These are phyloP conservation scores for Hippophae gyantsensis DNA, from an alignment of 306 rosid genomes.

Conservation along the genomic window DNA sequence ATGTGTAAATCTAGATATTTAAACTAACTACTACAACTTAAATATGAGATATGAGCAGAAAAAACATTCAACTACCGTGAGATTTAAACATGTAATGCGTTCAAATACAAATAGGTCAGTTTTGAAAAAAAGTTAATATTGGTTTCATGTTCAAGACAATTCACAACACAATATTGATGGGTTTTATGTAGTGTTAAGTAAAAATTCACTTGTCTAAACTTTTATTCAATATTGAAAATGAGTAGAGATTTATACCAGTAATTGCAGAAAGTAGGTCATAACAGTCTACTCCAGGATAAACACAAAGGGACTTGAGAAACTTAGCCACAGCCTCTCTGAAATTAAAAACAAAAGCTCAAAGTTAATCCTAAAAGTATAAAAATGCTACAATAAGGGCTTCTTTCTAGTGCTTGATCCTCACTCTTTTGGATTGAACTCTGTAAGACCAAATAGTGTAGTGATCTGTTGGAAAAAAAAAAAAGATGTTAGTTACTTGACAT, in stretches of 20 bases:
- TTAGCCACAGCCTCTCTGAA: constrained; percentile 32
- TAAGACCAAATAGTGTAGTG: constrained; percentile 37
- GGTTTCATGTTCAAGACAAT: no score
- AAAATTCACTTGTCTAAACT: no score
- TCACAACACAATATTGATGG: no score
- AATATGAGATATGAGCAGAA: no score
- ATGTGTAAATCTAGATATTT: no score
- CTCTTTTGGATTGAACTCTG: constrained; percentile 72
- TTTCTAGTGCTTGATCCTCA: constrained; percentile 17
- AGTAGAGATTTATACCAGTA: constrained; percentile 34
- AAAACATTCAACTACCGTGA: no score
- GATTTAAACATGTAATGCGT: no score
- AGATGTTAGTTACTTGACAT: neutral
- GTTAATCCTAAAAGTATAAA: neutral
- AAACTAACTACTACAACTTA: neutral
- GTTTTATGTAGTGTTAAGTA: no score
- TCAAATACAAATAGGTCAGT: no score
- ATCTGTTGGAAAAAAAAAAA: constrained; percentile 33
- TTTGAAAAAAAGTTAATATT: no score
- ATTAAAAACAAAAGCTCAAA: constrained; percentile 9
- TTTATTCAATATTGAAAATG: neutral
- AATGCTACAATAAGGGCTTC: neutral
- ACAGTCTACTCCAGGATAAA: constrained; percentile 47
- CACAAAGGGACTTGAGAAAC: constrained; percentile 41
- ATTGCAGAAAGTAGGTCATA: constrained; percentile 42